Evolutionary conservation across 2,329 filamentous ascomycete genomes (phyloP), one percentile per base, ranked within the genome.

Genomic region (Pezicula rhizophila): DNA sequence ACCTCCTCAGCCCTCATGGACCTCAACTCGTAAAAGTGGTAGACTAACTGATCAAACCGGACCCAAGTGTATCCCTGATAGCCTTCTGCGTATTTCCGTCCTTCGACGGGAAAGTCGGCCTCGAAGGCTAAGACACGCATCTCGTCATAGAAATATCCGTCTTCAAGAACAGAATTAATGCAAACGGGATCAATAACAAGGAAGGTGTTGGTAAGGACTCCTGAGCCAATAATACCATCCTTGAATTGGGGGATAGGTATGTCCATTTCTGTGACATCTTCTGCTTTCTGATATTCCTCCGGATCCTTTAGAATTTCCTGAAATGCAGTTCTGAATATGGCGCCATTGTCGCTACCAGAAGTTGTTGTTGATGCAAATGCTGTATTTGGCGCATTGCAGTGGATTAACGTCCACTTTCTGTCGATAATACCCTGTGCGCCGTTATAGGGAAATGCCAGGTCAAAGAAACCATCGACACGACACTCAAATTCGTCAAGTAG

Each of bases 301-400:
- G 7, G 7, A 20, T 15, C 18, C 18, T 20, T 38, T 17, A 38
- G n/a, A 38, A 15, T 38, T 20, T 38, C 35, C 35, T 20, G 35
- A 38, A 38, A 38, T 17, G 35, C 35, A 5, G n/a, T 20, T 38
- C 35, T 38, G 5, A 38, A 38, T 17, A 38, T 11, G 8, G 18
- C 35, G 35, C 35, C 14, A 38, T 15, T 38, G 14, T 38, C 5
- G 18, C 5, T 38, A 38, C 14, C 35, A 10, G 28, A 31, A 31
- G 28, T 10, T 31, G 3, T 31, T 31, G 4, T 31, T 38, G 14
- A n/a, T 17, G 12, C 41, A 15, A 5, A 50, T 43, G 2, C 49
- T 42, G 40, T 59, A 60, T 11, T 42, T 15, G 5, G 38, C 46
- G 15, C 50, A 47, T 63, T 64, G 12, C 57, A 59, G n/a, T 15